Conservation (phyloP, 2,329 filamentous ascomycete genomes). For the Tolypocladium pustulatum region DNA sequence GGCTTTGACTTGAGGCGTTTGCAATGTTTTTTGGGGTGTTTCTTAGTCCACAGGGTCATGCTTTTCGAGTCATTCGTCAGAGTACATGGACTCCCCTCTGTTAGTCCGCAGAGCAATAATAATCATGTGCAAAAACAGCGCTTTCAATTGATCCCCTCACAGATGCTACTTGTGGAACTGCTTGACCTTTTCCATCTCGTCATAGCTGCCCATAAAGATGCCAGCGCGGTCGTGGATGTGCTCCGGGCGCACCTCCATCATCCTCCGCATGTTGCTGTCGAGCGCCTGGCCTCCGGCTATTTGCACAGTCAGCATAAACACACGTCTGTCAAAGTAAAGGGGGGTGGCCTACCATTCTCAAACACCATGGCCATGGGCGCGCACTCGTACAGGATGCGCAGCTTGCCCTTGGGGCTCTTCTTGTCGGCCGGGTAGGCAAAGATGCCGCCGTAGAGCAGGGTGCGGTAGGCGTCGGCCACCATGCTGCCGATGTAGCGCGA, state of each 20-base stretch:
- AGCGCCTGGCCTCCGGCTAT: conserved; percentile 84
- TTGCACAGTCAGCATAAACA: conserved; percentile 7
- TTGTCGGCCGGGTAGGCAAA: conserved; percentile 97
- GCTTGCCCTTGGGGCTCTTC: conserved; percentile 97
- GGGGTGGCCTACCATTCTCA: conserved; percentile 68
- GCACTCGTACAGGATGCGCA: conserved; percentile 95
- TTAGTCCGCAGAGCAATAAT: not conserved
- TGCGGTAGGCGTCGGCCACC: conserved; percentile 97
- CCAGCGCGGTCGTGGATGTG: conserved; percentile 92
- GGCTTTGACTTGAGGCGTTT: not conserved
- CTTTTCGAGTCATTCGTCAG: not conserved
- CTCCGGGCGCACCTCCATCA: conserved; percentile 82
- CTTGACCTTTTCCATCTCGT: conserved; percentile 95
- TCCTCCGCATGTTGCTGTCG: conserved; percentile 80
- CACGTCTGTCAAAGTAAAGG: not conserved
- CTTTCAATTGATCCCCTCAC: not conserved
- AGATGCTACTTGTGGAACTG: conserved; percentile 49
- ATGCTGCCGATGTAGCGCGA: conserved; percentile 94
- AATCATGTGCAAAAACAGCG: not conserved
- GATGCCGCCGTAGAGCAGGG: conserved; percentile 87
- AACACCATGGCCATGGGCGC: conserved; percentile 98
- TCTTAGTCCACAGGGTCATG: not conserved
- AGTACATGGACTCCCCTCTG: not conserved
- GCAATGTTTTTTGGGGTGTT: not conserved
- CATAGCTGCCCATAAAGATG: conserved; percentile 90